Evolutionary conservation across 2,329 filamentous ascomycete genomes (phyloP), one percentile per base, ranked within the genome.

Genomic region (Pseudogymnoascus verrucosus): DNA sequence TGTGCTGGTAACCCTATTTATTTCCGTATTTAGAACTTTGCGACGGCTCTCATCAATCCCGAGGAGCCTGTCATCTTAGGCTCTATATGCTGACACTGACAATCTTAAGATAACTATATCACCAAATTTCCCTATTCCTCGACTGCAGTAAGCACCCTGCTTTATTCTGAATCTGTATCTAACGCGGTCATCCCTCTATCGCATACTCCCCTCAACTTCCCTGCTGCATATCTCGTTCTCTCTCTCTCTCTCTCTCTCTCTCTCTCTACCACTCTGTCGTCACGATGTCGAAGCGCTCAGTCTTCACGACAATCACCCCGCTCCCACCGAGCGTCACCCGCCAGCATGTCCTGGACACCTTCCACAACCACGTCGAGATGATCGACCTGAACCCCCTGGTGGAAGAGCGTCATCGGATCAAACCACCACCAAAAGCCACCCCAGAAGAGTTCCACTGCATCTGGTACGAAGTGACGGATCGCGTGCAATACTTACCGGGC

Each of bases 361-460:
- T 96, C 34, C 90, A 91, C 74, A 82, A 89, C 74, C 91, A 96
- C 76, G 74, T 82, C 60, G 87, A 87, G 69, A 96, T 96, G 88
- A 96, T 96, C 71, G 88, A 93, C 72, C 79, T 96, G 64, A 96
- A 96, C 74, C 91, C 91, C 1, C 81, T 96, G 59, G 88, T 96
- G 63, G 85, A 89, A 66, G 86, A 89, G 65, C 84, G 90, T 64
- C 82, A 87, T 68, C 80, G 80, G 34, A 90, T 90, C 75, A 80
- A 83, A 57, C 81, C 90, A 1, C 90, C 91, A 0, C 71, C 80
- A 23, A 82, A 87, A 71, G 87, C 89, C 11, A 79, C 84, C 0
- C 77, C 84, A 14, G 90, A 95, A 69, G 91, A 96, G 77, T 84
- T 81, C 65, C 78, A 84, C 66, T 89, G 86, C 68, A 78, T 78